These are phyloP conservation scores for Magnaporthiopsis poae DNA, from an alignment of 2,329 filamentous ascomycete genomes.

Conservation along the genomic window DNA sequence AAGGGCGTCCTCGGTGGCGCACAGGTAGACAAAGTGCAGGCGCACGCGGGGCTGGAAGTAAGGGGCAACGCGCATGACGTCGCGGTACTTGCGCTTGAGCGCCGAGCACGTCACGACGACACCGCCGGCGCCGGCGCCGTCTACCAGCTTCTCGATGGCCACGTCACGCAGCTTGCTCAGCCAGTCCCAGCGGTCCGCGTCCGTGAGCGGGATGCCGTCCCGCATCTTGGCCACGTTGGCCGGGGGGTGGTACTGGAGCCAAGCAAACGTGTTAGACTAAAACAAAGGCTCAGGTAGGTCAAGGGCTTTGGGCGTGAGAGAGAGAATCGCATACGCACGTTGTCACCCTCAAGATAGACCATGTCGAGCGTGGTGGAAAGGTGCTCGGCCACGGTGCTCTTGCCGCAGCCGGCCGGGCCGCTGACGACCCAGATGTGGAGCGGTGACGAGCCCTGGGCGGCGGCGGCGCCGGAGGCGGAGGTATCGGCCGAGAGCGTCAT, in stretches of 20 bases:
- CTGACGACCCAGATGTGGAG: slow-evolving; percentile 76
- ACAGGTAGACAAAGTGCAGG: slow-evolving; percentile 88
- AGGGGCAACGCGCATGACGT: slow-evolving; percentile 72
- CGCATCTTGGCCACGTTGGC: slow-evolving; percentile 89
- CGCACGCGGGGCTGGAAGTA: slow-evolving; percentile 64
- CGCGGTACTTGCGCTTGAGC: slow-evolving; percentile 92
- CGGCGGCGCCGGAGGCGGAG: not conserved
- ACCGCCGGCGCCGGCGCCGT: slow-evolving; percentile 43
- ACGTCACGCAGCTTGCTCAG: slow-evolving; percentile 67
- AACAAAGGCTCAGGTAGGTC: not conserved
- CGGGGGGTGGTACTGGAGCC: slow-evolving; percentile 56
- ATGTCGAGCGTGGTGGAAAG: slow-evolving; percentile 52
- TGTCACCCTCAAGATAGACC: slow-evolving; percentile 69
- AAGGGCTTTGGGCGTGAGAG: slow-evolving; percentile 5
- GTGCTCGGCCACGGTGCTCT: slow-evolving; percentile 62
- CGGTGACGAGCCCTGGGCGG: not conserved
- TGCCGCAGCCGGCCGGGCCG: slow-evolving; percentile 69
- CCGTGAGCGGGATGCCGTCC: slow-evolving; percentile 71
- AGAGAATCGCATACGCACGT: slow-evolving; percentile 39
- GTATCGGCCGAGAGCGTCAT: not conserved
- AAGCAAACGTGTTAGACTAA: slow-evolving; percentile 1
- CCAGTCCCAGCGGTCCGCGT: slow-evolving; percentile 97
- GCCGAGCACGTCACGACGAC: slow-evolving; percentile 96
- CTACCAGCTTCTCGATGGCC: slow-evolving; percentile 45
- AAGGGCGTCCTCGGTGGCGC: slow-evolving; percentile 65